phyloP scores from a whole-genome alignment of 495 filamentous ascomycete species.

The Astrothelium subdiscretum region DNA sequence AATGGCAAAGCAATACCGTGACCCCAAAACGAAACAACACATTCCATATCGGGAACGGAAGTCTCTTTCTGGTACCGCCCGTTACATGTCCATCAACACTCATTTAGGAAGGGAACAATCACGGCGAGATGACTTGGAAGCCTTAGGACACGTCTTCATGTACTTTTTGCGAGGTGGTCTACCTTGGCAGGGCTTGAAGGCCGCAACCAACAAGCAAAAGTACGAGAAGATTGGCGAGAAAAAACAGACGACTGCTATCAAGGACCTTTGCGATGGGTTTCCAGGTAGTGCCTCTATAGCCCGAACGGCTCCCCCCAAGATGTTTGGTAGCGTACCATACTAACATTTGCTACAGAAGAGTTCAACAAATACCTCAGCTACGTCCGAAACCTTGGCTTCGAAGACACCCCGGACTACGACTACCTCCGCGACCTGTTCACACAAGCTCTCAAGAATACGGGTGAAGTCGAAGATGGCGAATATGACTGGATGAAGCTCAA shows the following conservation, averaged over 20 bases:
- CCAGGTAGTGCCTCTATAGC: constrained; percentile 45
- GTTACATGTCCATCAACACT: constrained; percentile 99
- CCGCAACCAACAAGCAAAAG: constrained; percentile 99
- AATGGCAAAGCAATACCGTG: constrained; percentile 99
- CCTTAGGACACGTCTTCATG: constrained; percentile 96
- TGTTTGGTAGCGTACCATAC: not conserved
- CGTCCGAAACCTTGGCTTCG: constrained; percentile 94
- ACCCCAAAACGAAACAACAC: constrained; percentile 98
- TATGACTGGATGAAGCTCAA: constrained; percentile 99
- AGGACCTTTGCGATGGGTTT: constrained; percentile 92
- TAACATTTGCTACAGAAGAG: constrained; percentile 49
- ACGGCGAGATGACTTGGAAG: constrained; percentile 90
- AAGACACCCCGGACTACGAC: constrained; percentile 98
- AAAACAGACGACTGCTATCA: constrained; percentile 95
- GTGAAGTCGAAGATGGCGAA: constrained; percentile 94
- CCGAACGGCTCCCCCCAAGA: not conserved
- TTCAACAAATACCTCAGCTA: constrained; percentile 97
- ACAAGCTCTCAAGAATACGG: constrained; percentile 86
- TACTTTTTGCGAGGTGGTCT: constrained; percentile 95
- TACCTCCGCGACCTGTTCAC: constrained; percentile 94
- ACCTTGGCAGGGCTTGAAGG: constrained; percentile 97
- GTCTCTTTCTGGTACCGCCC: constrained; percentile 88
- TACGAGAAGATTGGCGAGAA: constrained; percentile 99
- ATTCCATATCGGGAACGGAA: constrained; percentile 98
- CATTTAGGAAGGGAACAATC: constrained; percentile 95